Evolutionary conservation across 2,329 filamentous ascomycete species (phyloP).

Genomic region (Fusarium zealandicum): DNA sequence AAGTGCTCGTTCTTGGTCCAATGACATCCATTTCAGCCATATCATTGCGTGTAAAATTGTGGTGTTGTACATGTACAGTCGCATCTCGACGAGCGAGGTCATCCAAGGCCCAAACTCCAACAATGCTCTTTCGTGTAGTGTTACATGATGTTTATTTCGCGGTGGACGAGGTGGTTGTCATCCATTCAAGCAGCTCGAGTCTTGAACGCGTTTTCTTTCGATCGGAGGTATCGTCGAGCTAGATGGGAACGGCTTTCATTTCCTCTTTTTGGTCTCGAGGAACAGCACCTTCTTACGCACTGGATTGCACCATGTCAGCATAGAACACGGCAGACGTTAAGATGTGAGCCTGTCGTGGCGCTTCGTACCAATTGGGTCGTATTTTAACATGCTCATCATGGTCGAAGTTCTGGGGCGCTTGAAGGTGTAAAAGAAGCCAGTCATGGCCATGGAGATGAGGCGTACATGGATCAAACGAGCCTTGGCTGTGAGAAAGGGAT

Average conservation of each 20-base stretch:
- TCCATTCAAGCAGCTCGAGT: constrained; percentile 14
- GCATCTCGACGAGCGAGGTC: constrained; percentile 29
- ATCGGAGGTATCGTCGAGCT: constrained; percentile 23
- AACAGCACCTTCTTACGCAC: constrained; percentile 97
- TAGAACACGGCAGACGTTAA: background rate
- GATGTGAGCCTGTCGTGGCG: background rate
- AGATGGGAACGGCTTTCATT: constrained; percentile 46
- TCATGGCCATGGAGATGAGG: constrained; percentile 98
- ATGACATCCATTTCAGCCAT: constrained; percentile 14
- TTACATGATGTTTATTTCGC: constrained; percentile 38
- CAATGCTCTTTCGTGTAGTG: constrained; percentile 41
- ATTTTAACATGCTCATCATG: constrained; percentile 97
- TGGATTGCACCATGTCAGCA: constrained; percentile 47
- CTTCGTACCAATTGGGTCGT: constrained; percentile 86
- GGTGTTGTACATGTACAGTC: constrained; percentile 39
- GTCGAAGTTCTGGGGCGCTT: constrained; percentile 79
- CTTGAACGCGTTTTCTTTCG: constrained; percentile 7
- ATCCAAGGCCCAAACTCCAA: constrained; percentile 43
- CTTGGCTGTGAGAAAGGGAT: constrained; percentile 69
- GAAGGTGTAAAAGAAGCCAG: constrained; percentile 95
- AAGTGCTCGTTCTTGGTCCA: constrained; percentile 3
- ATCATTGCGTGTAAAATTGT: constrained; percentile 16
- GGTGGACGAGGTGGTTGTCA: constrained; percentile 8
- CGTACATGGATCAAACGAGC: constrained; percentile 92
- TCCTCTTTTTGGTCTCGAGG: constrained; percentile 87